Base-by-base conservation (phyloP, 2,329 filamentous ascomycete species). In the Paraphaeosphaeria sporulosa region DNA sequence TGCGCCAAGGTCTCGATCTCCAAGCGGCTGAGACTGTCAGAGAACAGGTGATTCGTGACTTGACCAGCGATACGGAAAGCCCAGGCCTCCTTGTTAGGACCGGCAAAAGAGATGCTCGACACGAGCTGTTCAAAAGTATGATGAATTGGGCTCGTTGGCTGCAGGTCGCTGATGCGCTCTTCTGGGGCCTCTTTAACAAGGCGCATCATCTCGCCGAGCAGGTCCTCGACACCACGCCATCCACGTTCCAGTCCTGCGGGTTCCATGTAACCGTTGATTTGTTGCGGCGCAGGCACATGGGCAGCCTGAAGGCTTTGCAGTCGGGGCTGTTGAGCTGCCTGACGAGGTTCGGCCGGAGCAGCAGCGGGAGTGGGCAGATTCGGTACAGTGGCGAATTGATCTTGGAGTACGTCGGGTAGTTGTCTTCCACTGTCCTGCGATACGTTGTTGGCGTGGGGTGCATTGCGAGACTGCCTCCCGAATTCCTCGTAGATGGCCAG, bases 401-500 rank as follows among this genome's bases (percentile, higher is more conserved):
- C 87, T 66, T 88, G 86, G 36, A 89, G 80, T 17, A 89, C 83
- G 68, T 89, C 87, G 12, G 86, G 85, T 54, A 89, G 75, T 65
- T 88, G 87, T 58, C 87, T 84, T 49, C 83, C 83, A 57, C 82
- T 83, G 63, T 89, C 87, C 51, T 86, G 84, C 2, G 86, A 86
- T 9, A 80, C 76, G 76, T 74, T 88, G 76, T 77, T 87, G 73
- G 73, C 83, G 74, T 80, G 88, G 67, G 73, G 83, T 44, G 85
- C 79, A n/a, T 85, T 86, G 58, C 93, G 90, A 30, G 92, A 90
- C 74, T 96, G 93, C 58, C 93, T 86, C 10, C 92, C 93, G 77
- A 99, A 99, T 64, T 98, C 94, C 72, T 98, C 94, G 72, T 99
- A 99, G 27, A 99, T 96, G 12, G 92, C 92, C 82, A 98, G 87